phyloP scores from a whole-genome alignment of 2,329 filamentous ascomycete species.

The Westerdykella sp. region DNA sequence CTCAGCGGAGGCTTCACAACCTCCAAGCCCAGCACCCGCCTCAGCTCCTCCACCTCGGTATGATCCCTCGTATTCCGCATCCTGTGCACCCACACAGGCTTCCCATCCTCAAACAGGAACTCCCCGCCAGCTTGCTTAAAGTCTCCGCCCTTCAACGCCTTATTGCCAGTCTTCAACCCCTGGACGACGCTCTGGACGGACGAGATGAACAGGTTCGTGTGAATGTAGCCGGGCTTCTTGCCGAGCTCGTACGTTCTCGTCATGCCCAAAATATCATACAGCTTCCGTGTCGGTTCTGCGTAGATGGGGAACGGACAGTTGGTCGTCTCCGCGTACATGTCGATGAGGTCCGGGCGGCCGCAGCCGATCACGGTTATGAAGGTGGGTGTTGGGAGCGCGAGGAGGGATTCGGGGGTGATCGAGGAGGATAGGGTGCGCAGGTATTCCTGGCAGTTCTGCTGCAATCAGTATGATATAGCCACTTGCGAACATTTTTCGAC shows the following conservation, averaged over 20 bases:
- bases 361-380: constrained; percentile 67
- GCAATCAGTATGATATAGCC: constrained; percentile 6
- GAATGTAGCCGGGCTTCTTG: constrained; percentile 59
- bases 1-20: constrained; percentile 21
- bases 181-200: constrained; percentile 54
- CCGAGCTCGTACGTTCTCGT: constrained; percentile 57
- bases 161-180: constrained; percentile 53
- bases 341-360: constrained; percentile 62
- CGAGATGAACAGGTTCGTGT: constrained; percentile 42
- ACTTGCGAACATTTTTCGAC: constrained; percentile 28
- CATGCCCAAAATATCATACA: constrained; percentile 67
- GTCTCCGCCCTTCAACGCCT: constrained; percentile 60
- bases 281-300: constrained; percentile 61
- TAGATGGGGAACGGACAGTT: constrained; percentile 68
- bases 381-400: constrained; percentile 49
- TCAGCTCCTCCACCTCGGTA: constrained; percentile 61
- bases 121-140: constrained; percentile 68
- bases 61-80: constrained; percentile 78
- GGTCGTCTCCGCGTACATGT: constrained; percentile 58
- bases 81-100: constrained; percentile 71
- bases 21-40: constrained; percentile 52
- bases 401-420: constrained; percentile 44
- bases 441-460: constrained; percentile 70
- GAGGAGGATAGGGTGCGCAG: constrained; percentile 56
- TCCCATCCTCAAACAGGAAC: constrained; percentile 68